Percentiles rank a stretch among this genome's conserved stretches.
Conservation (phyloP, 768 basidiomycete species). For the Boletus vermiculosoides region DNA sequence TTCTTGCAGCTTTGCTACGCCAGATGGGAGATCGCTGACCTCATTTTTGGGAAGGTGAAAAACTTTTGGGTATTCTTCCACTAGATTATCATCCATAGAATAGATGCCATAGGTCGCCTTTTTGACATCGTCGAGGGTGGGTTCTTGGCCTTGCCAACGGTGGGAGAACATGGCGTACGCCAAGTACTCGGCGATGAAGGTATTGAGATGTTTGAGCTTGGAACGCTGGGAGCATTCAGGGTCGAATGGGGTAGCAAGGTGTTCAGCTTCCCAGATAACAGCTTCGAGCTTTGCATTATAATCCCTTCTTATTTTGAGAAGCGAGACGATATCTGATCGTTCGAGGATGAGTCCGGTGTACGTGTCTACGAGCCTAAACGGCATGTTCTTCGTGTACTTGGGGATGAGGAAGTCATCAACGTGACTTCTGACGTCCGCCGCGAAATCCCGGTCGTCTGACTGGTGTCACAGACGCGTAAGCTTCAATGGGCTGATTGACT, state of each 20-base stretch:
- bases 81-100: conserved; percentile 5
- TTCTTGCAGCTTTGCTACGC: conserved; percentile 28
- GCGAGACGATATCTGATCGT: conserved; percentile 13
- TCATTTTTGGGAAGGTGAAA: background rate
- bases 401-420: conserved; percentile 16
- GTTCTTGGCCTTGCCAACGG: conserved; percentile 23
- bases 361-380: conserved; percentile 26
- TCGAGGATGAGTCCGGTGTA: conserved; percentile 26
- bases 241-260: background rate
- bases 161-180: conserved; percentile 31
- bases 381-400: conserved; percentile 18
- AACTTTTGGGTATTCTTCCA: background rate
- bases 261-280: conserved; percentile 1
- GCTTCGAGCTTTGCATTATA: conserved; percentile 7
- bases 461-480: background rate
- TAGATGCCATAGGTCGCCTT: conserved; percentile 17
- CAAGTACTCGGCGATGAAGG: conserved; percentile 21
- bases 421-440: conserved; percentile 12
- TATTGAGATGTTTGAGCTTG: conserved; percentile 1
- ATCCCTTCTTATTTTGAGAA: conserved; percentile 18
- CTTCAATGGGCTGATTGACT: background rate
- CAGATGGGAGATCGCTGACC: background rate
- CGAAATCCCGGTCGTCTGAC: conserved; percentile 7
- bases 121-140: conserved; percentile 17
- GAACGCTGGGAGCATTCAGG: conserved; percentile 2